Percentiles rank a stretch among this genome's conserved stretches.
These are phyloP conservation scores for Candida dubliniensis DNA, from an alignment of 1,139 yeast genomes.

Conservation along the genomic window DNA sequence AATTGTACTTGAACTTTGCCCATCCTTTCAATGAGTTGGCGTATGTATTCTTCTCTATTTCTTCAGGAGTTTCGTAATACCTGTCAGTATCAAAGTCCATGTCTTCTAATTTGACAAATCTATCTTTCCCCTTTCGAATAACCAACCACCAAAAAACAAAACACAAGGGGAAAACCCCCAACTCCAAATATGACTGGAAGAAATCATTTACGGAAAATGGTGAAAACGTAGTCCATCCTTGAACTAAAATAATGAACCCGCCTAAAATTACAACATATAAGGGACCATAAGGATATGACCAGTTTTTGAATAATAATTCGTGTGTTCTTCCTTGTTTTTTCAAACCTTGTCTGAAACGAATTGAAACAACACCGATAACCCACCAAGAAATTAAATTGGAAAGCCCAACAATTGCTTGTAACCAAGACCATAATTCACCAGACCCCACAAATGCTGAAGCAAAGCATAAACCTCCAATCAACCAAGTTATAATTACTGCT, in stretches of 20 bases:
- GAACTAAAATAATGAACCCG: conserved; percentile 37
- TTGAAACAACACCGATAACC: conserved; percentile 39
- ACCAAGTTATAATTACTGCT: conserved; percentile 42
- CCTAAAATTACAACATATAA: conserved; percentile 39
- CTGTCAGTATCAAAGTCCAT: conserved; percentile 67
- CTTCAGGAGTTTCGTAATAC: conserved; percentile 53
- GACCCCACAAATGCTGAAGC: conserved; percentile 46
- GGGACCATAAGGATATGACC: conserved; percentile 47
- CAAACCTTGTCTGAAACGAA: conserved; percentile 42
- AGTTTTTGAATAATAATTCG: conserved; percentile 36
- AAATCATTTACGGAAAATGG: conserved; percentile 43
- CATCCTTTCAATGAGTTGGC: conserved; percentile 47
- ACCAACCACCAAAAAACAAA: conserved; percentile 50
- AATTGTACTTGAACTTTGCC: conserved; percentile 38
- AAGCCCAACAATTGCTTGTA: conserved; percentile 45
- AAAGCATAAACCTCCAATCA: conserved; percentile 43
- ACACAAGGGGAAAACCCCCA: conserved; percentile 38
- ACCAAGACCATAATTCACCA: conserved; percentile 47
- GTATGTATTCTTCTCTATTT: conserved; percentile 37
- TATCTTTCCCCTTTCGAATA: conserved; percentile 45
- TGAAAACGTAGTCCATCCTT: conserved; percentile 54
- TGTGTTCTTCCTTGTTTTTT: conserved; percentile 36
- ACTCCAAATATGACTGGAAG: conserved; percentile 39
- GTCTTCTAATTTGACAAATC: conserved; percentile 46
- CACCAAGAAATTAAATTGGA: conserved; percentile 47